Conservation (phyloP, 2,329 filamentous ascomycete species). For the Trematosphaeria pertusa region DNA sequence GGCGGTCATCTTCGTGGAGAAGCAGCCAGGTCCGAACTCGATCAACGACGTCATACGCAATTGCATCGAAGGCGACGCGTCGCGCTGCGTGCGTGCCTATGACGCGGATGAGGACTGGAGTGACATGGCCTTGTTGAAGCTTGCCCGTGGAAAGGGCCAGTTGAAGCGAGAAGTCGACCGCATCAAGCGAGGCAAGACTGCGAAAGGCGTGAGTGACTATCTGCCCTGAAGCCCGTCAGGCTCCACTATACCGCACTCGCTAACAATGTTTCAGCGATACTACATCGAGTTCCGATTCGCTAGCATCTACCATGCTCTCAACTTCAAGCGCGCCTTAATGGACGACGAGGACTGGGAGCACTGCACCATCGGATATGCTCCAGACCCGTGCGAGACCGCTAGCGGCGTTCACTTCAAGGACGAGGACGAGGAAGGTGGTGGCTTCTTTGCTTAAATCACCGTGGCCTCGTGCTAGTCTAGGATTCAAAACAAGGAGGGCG, state of each 20-base stretch:
- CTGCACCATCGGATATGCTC: constrained; percentile 51
- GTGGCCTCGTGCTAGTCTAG: no score
- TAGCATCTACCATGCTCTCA: constrained; percentile 54
- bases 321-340: constrained; percentile 51
- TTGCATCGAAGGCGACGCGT: constrained; percentile 49
- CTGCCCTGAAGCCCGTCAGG: no score
- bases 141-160: constrained; percentile 45
- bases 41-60: constrained; percentile 51
- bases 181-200: constrained; percentile 51
- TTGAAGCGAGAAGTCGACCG: constrained; percentile 53
- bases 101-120: constrained; percentile 51
- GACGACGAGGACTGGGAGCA: constrained; percentile 55
- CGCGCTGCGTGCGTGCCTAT: constrained; percentile 55
- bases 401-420: constrained; percentile 37
- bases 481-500: no score
- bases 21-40: constrained; percentile 31
- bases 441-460: no score
- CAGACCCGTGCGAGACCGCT: constrained; percentile 51
- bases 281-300: constrained; percentile 58
- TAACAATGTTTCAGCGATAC: constrained; percentile 42
- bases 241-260: no score
- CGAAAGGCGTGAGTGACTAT: constrained; percentile 49
- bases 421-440: constrained; percentile 13
- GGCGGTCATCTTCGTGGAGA: constrained; percentile 37
- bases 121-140: constrained; percentile 44